Conservation (phyloP, 2,329 filamentous ascomycete species). For the Cyphellophora europaea region DNA sequence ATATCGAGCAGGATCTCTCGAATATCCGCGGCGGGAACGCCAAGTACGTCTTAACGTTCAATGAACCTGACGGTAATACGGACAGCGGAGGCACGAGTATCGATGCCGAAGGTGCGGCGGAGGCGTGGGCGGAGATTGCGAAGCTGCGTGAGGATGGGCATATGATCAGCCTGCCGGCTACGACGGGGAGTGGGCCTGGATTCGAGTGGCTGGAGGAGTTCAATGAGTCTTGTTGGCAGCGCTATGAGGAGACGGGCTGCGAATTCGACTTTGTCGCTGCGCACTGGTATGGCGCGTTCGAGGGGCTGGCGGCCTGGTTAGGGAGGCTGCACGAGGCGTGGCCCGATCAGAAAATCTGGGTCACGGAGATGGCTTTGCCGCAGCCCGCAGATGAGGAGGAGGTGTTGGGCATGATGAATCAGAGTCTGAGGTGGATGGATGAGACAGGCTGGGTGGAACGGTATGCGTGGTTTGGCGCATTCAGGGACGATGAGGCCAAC, state of each 20-base stretch:
- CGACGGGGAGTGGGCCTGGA: constrained; percentile 52
- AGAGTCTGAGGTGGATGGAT: constrained; percentile 58
- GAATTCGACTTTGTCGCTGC: constrained; percentile 41
- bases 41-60: constrained; percentile 59
- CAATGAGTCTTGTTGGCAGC: constrained; percentile 21
- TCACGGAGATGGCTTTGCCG: constrained; percentile 64
- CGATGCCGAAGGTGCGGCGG: constrained; percentile 50
- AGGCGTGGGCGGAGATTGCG: constrained; percentile 61
- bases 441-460: constrained; percentile 36
- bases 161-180: constrained; percentile 58
- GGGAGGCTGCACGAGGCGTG: constrained; percentile 23
- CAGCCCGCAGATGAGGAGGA: constrained; percentile 42
- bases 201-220: constrained; percentile 61
- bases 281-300: constrained; percentile 38
- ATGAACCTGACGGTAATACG: constrained; percentile 60
- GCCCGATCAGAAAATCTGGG: constrained; percentile 57
- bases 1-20: constrained; percentile 38
- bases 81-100: constrained; percentile 55
- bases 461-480: constrained; percentile 70
- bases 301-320: constrained; percentile 26
- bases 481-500: constrained; percentile 60
- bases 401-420: constrained; percentile 61
- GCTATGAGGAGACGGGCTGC: constrained; percentile 45
- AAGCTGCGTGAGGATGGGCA: constrained; percentile 52
- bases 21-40: constrained; percentile 43